phyloP scores from a whole-genome alignment of 805 yeast species.

The Lachancea lanzarotensis region DNA sequence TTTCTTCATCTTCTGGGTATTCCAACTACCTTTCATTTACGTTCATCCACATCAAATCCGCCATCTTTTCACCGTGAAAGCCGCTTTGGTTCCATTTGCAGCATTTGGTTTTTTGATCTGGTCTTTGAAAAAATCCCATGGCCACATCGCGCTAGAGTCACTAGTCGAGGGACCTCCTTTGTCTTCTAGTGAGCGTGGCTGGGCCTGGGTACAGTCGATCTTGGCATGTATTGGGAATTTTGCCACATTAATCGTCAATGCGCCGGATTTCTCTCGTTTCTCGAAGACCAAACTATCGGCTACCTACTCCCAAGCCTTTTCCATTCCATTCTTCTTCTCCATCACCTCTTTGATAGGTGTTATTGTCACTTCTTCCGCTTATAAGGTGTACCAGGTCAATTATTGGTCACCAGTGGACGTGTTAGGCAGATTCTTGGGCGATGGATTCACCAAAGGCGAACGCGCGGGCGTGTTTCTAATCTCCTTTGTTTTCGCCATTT shows the following conservation, averaged over 20 bases:
- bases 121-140: constrained; percentile 75
- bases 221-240: constrained; percentile 83
- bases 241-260: constrained; percentile 81
- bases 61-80: constrained; percentile 78
- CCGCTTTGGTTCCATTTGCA: constrained; percentile 72
- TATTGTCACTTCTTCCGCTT: constrained; percentile 73
- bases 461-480: constrained; percentile 78
- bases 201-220: constrained; percentile 75
- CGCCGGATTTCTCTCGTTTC: constrained; percentile 86
- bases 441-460: constrained; percentile 44
- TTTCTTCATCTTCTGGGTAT: constrained; percentile 77
- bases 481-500: constrained; percentile 61
- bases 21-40: constrained; percentile 73
- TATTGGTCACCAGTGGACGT: constrained; percentile 85
- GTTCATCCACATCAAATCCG: constrained; percentile 77
- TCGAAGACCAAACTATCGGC: constrained; percentile 52
- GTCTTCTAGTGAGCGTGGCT: constrained; percentile 58
- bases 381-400: constrained; percentile 56
- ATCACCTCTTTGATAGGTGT: constrained; percentile 81
- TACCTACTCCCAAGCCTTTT: constrained; percentile 49
- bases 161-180: constrained; percentile 36
- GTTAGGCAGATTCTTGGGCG: constrained; percentile 53
- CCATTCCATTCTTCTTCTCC: constrained; percentile 74
- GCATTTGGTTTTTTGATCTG: constrained; percentile 79
- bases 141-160: constrained; percentile 34